phyloP scores from a whole-genome alignment of 2,329 filamentous ascomycete genomes.

The Aspergillus novoparasiticus region DNA sequence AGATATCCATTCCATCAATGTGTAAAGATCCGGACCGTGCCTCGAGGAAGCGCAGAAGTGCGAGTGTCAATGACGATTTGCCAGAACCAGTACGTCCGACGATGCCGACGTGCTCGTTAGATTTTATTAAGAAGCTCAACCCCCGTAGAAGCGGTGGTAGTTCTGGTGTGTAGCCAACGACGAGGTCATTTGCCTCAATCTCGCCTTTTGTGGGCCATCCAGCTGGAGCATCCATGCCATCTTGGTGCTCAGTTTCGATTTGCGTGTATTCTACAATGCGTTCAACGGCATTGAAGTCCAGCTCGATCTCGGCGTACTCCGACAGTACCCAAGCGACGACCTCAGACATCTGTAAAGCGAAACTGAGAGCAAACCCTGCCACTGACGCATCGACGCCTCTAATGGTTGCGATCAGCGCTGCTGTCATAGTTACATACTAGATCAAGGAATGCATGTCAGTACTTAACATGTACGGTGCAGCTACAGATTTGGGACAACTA shows the following conservation, averaged over 20 bases:
- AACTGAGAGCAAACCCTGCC: conserved; percentile 74
- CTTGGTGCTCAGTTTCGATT: conserved; percentile 66
- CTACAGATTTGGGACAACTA: not conserved
- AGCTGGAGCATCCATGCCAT: conserved; percentile 65
- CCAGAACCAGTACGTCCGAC: conserved; percentile 78
- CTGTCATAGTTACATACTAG: conserved; percentile 65
- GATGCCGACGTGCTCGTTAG: conserved; percentile 72
- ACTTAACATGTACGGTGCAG: not conserved
- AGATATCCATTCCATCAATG: conserved; percentile 75
- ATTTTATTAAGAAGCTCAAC: conserved; percentile 66
- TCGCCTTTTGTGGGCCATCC: conserved; percentile 74
- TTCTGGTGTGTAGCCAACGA: conserved; percentile 70
- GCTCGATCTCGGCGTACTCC: conserved; percentile 66
- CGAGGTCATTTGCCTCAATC: conserved; percentile 71
- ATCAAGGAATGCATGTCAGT: conserved; percentile 41
- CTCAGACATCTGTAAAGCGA: conserved; percentile 69
- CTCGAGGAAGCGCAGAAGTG: conserved; percentile 77
- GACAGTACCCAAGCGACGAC: conserved; percentile 68
- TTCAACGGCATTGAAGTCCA: conserved; percentile 78
- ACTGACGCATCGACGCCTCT: conserved; percentile 67
- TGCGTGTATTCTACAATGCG: conserved; percentile 74
- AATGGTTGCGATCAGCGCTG: conserved; percentile 64
- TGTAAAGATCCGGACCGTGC: conserved; percentile 65
- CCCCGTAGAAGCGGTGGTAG: conserved; percentile 71
- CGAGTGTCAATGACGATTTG: conserved; percentile 74